Percentiles rank a stretch among this genome's conserved stretches.
Evolutionary conservation across 1,284 basidiomycete genomes (phyloP).

Genomic region (Fomitopsis betulina): DNA sequence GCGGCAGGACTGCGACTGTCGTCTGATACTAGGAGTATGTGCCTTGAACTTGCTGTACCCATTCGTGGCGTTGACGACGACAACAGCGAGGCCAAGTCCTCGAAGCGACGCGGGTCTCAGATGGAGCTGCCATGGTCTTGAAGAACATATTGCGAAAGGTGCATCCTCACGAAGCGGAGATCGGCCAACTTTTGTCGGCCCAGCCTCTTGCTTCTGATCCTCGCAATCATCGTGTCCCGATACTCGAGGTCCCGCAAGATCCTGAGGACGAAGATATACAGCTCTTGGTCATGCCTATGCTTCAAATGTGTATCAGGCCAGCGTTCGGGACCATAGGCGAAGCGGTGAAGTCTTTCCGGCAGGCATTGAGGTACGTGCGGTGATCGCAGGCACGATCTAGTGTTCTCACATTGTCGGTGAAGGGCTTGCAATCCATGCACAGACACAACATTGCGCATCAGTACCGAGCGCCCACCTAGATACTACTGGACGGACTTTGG

Average conservation of each 20-base stretch:
- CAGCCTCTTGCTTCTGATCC: neutral
- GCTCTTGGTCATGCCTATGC: neutral
- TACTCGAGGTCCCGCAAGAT: neutral
- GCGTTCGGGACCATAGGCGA: conserved; percentile 14
- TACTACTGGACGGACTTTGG: conserved; percentile 36
- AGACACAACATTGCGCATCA: conserved; percentile 15
- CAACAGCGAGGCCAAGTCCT: neutral
- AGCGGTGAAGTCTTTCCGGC: conserved; percentile 21
- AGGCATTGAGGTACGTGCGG: conserved; percentile 11
- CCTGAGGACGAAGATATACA: neutral
- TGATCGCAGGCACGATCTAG: no score
- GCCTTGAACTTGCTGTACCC: no score
- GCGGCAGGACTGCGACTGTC: no score
- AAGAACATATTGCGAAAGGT: neutral
- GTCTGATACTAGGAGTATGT: no score
- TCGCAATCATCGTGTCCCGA: neutral
- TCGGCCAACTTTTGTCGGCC: neutral
- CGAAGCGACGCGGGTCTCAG: neutral
- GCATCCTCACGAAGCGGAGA: neutral
- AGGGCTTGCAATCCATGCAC: conserved; percentile 18
- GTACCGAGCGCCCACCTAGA: conserved; percentile 18
- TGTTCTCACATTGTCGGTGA: neutral
- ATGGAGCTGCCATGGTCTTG: neutral
- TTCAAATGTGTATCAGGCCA: neutral
- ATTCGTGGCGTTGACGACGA: neutral